Evolutionary conservation across 108 stramenopile genomes (phyloP), one percentile per base, ranked within the genome.

Genomic region (Fragilariopsis cylindrus): DNA sequence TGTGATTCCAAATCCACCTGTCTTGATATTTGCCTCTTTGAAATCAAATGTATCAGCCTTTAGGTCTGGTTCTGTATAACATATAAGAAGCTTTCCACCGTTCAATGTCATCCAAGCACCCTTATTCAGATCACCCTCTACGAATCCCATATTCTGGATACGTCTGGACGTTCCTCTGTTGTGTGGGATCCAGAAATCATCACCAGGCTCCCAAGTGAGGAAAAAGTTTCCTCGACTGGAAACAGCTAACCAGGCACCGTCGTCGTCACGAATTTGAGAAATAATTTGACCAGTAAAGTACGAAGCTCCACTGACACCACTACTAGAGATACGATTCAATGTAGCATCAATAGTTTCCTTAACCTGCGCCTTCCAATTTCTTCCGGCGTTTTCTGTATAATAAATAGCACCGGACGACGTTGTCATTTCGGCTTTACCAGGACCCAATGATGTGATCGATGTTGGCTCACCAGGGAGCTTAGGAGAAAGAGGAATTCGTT

Each of bases 291-390:
- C 98, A 4, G 96, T 93, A 72, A 97, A 98, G 91, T 97, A 98
- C 3, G 90, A 91, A 3, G 98, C 98, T 30, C 98, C 98, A 60
- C 83, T 88, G 2, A 97, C 96, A 46, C 98, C 98, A 67, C 88
- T 89, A 19, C 87, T 87, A 43, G 86, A 88, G 69, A 98, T 90
- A 18, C 98, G 84, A 76, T 98, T 98, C 30, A 98, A 83, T 6
- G 98, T 98, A 43, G 98, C 98, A 78, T 98, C 98, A 72, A 98
- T 97, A 12, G 98, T 97, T 79, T 98, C 98, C 91, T 97, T 97
- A 15, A 98, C 97, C 74, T 96, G 90, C 18, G 98, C 98, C 85
- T 96, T 96, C 97, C 97, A 98, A 83, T 98, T 98, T 70, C 95
- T 66, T 13, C 97, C 98, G 21, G 95, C 96, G 74, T 98, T 98